Percentiles rank a stretch among this genome's conserved stretches.
Conservation (phyloP, 768 basidiomycete species). For the Cystofilobasidium macerans region DNA sequence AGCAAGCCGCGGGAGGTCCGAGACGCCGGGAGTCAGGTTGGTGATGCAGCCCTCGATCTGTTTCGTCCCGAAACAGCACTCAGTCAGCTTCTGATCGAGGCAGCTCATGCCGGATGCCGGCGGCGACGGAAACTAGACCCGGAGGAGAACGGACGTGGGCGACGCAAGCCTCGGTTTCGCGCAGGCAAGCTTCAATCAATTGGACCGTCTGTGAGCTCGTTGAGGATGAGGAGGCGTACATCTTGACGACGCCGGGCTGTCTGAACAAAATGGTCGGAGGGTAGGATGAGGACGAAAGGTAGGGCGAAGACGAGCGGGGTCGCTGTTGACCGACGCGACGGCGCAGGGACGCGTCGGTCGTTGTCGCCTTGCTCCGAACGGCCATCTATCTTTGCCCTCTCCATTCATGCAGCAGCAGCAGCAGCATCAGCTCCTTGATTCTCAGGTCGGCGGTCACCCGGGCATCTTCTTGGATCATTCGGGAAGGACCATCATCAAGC, state of each 20-base stretch:
- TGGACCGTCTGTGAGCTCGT: not conserved
- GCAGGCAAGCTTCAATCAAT: slow-evolving; percentile 17
- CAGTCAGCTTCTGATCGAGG: too few species aligned
- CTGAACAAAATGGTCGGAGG: not conserved
- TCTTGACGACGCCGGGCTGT: not conserved
- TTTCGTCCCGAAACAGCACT: too few species aligned
- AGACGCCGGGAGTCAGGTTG: slow-evolving; percentile 4
- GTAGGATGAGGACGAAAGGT: not conserved
- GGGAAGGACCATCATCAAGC: slow-evolving; percentile 38
- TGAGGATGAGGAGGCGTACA: too few species aligned
- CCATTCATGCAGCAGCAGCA: not conserved
- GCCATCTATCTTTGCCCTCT: too few species aligned
- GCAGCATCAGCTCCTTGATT: slow-evolving; percentile 28
- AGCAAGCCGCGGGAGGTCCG: slow-evolving; percentile 59
- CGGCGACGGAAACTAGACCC: not conserved
- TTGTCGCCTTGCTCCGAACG: too few species aligned
- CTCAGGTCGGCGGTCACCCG: slow-evolving; percentile 38
- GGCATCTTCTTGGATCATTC: slow-evolving; percentile 35
- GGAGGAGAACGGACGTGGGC: slow-evolving; percentile 2
- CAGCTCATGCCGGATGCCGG: not conserved
- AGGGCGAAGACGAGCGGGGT: not conserved
- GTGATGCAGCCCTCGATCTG: slow-evolving; percentile 15
- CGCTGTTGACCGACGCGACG: not conserved
- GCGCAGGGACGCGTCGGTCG: not conserved
- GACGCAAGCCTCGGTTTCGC: slow-evolving; percentile 21